phyloP scores from a whole-genome alignment of 768 basidiomycete genomes.

The Hirschioporus abietinus region DNA sequence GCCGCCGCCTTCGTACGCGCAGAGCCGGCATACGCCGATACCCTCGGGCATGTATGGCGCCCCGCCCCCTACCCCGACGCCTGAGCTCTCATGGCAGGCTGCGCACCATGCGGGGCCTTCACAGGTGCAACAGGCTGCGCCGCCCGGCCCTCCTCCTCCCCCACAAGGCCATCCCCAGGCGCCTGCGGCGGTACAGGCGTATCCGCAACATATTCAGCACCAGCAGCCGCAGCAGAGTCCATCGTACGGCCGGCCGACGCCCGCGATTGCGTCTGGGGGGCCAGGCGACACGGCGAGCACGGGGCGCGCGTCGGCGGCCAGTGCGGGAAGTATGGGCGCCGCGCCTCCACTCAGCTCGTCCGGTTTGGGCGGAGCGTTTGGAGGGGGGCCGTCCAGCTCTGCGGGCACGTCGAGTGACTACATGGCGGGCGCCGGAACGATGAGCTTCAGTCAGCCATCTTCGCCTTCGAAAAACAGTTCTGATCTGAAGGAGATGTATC shows the following conservation, averaged over 20 bases:
- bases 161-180: neutral
- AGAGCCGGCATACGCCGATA: neutral
- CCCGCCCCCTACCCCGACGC: neutral
- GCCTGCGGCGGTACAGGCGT: neutral
- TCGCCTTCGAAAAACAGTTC: neutral
- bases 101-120: neutral
- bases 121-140: neutral
- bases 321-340: neutral
- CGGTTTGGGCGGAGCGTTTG: neutral
- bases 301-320: neutral
- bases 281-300: neutral
- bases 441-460: neutral
- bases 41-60: neutral
- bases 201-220: neutral
- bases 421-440: neutral
- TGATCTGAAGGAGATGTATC: neutral
- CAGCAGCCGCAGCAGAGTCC: neutral
- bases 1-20: neutral
- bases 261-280: too few relatives aligned
- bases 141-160: neutral
- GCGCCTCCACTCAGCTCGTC: neutral
- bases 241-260: neutral
- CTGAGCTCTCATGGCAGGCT: neutral
- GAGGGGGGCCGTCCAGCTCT: neutral
- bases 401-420: neutral